These are phyloP conservation scores for Ramalina peruviana DNA, from an alignment of 495 filamentous ascomycete genomes.

Conservation along the genomic window DNA sequence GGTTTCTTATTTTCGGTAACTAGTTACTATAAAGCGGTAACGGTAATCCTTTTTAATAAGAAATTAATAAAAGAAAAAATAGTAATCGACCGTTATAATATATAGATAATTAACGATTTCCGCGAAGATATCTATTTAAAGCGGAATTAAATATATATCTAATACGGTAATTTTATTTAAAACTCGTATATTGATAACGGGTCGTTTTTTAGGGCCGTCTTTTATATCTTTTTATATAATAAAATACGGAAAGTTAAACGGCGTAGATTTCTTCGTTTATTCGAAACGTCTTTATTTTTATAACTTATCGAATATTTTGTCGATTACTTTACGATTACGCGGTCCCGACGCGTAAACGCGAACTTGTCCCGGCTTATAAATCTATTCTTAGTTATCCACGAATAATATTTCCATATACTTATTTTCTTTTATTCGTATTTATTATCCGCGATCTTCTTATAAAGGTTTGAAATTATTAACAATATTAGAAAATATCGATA, in stretches of 20 bases:
- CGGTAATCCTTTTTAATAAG: neutral
- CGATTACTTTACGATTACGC: neutral
- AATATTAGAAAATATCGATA: no score
- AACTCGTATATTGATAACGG: neutral
- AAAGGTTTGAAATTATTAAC: no score
- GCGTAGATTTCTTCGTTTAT: neutral
- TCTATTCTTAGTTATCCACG: neutral
- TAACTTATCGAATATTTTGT: neutral
- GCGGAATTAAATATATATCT: neutral
- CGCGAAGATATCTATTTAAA: neutral
- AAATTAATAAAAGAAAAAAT: neutral
- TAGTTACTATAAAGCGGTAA: neutral
- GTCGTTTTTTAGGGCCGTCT: neutral
- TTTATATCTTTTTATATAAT: neutral
- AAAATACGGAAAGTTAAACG: neutral
- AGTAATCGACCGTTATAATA: neutral
- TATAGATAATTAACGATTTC: neutral
- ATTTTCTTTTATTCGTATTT: no score
- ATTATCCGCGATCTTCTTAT: no score
- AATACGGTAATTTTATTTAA: neutral
- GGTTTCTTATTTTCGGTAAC: neutral
- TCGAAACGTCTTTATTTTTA: neutral
- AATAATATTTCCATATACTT: neutral
- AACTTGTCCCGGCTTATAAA: neutral
- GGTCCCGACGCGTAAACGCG: neutral